These are phyloP conservation scores for Nyctanthes arbortristis DNA, from an alignment of 257 asterid species.

Conservation along the genomic window DNA sequence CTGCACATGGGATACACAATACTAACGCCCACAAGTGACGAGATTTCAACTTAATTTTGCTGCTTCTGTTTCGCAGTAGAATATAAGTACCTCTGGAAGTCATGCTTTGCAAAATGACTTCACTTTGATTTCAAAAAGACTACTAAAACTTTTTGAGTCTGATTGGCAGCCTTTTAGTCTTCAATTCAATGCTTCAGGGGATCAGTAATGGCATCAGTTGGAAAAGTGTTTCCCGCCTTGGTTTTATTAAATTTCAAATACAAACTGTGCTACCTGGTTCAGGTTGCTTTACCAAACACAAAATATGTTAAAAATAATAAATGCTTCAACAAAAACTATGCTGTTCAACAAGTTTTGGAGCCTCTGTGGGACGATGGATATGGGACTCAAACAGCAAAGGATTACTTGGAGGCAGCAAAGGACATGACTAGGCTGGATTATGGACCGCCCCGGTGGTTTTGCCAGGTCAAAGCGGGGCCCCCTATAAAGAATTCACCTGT, in stretches of 20 bases:
- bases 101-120: no score
- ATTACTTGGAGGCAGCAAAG: constrained; percentile 47
- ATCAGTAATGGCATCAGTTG: constrained; percentile 22
- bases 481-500: constrained; percentile 53
- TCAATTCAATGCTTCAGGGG: not conserved
- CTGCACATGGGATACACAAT: not conserved
- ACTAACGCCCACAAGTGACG: no score
- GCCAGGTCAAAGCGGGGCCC: constrained; percentile 51
- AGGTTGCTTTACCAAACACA: constrained; percentile 4
- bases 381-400: constrained; percentile 48
- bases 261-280: constrained; percentile 18
- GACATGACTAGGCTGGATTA: constrained; percentile 37
- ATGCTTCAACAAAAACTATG: not conserved
- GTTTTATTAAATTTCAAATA: constrained; percentile 17
- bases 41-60: not conserved
- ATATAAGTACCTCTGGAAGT: no score
- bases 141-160: not conserved
- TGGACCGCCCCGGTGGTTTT: constrained; percentile 69
- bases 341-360: constrained; percentile 24
- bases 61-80: not conserved
- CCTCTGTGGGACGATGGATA: constrained; percentile 66
- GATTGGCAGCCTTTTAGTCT: not conserved
- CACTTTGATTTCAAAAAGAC: not conserved
- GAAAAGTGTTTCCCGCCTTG: constrained; percentile 10
- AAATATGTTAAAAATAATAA: not conserved